These are phyloP conservation scores for Saturnispora hagleri DNA, from an alignment of 805 yeast species.

Conservation along the genomic window DNA sequence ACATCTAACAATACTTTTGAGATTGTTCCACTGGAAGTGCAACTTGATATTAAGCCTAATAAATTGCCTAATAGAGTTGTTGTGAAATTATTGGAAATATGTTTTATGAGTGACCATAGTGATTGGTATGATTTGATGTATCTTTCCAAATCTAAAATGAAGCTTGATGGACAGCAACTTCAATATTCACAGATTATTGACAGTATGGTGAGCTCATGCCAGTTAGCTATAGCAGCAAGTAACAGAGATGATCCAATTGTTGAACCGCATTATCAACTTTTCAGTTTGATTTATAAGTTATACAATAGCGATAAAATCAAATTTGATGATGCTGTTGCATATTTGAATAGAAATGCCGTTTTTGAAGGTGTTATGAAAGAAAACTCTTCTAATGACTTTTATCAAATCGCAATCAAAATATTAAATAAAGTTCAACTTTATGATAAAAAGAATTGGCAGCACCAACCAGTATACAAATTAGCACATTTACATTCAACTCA, in stretches of 20 bases:
- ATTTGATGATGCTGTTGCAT: constrained; percentile 30
- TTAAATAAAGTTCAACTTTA: constrained; percentile 39
- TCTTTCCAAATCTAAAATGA: constrained; percentile 48
- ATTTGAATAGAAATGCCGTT: constrained; percentile 32
- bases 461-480: constrained; percentile 65
- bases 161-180: constrained; percentile 28
- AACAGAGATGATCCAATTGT: constrained; percentile 46
- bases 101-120: constrained; percentile 32
- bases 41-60: constrained; percentile 1
- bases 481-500: constrained; percentile 55
- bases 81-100: constrained; percentile 29
- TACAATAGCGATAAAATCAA: constrained; percentile 31
- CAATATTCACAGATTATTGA: constrained; percentile 28
- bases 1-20: constrained; percentile 1
- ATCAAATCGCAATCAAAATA: constrained; percentile 33
- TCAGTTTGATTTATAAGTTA: constrained; percentile 51
- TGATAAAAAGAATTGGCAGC: constrained; percentile 91
- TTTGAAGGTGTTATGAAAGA: constrained; percentile 10
- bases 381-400: constrained; percentile 21
- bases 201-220: constrained; percentile 37
- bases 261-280: constrained; percentile 69
- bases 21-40: neutral
- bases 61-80: constrained; percentile 12
- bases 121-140: constrained; percentile 60
- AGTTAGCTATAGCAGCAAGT: constrained; percentile 30